These are phyloP conservation scores for Xylaria sp. DNA, from an alignment of 2,329 filamentous ascomycete genomes.

Conservation along the genomic window DNA sequence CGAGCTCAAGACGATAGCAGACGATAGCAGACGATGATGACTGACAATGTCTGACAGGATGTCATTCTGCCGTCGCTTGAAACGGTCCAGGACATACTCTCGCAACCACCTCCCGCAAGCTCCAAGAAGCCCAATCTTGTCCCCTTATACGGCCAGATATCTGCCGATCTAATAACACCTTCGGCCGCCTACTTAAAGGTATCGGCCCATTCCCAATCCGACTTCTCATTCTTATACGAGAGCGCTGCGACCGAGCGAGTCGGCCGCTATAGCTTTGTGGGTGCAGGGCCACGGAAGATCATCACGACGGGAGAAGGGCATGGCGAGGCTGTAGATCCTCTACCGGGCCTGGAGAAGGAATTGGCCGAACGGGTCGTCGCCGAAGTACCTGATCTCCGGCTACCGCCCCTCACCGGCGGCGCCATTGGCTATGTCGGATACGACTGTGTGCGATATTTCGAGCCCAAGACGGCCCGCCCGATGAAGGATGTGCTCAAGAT, in stretches of 20 bases:
- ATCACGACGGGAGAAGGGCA: slow-evolving; percentile 89
- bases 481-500: slow-evolving; percentile 90
- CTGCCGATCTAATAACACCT: slow-evolving; percentile 92
- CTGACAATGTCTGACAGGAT: slow-evolving; percentile 47
- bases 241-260: slow-evolving; percentile 94
- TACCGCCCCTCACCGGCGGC: slow-evolving; percentile 89
- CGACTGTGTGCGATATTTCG: slow-evolving; percentile 97
- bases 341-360: slow-evolving; percentile 84
- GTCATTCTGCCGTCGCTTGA: slow-evolving; percentile 60
- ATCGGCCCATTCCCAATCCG: slow-evolving; percentile 76
- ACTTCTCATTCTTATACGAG: slow-evolving; percentile 94
- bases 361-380: slow-evolving; percentile 82
- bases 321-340: slow-evolving; percentile 84
- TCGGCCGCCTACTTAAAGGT: slow-evolving; percentile 96
- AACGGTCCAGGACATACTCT: slow-evolving; percentile 58
- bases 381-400: slow-evolving; percentile 80
- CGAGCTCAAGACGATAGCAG: neutral
- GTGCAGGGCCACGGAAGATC: slow-evolving; percentile 81
- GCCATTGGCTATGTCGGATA: slow-evolving; percentile 98
- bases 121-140: slow-evolving; percentile 74
- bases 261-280: slow-evolving; percentile 94
- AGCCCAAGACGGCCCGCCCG: slow-evolving; percentile 91
- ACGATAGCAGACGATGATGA: neutral
- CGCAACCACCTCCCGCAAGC: slow-evolving; percentile 49
- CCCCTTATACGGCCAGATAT: slow-evolving; percentile 84